These are phyloP conservation scores for Aspergillus heteromorphus DNA, from an alignment of 495 filamentous ascomycete genomes.

Conservation along the genomic window DNA sequence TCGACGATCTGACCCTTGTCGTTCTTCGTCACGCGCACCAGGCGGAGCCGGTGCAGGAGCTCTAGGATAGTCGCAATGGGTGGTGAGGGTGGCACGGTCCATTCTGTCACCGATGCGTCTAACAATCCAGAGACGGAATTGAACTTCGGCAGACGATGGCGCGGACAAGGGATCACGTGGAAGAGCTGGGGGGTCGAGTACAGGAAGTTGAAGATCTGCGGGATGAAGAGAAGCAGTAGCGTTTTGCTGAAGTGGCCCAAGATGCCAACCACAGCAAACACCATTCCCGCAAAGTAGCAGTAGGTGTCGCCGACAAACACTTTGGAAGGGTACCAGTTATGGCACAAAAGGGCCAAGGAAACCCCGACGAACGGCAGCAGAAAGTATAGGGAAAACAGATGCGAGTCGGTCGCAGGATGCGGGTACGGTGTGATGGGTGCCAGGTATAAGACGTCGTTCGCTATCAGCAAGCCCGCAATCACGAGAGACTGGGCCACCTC, in stretches of 20 bases:
- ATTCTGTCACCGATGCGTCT: slow-evolving; percentile 78
- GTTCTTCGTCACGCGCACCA: slow-evolving; percentile 62
- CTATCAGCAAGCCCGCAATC: slow-evolving; percentile 73
- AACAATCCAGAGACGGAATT: slow-evolving; percentile 76
- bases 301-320: slow-evolving; percentile 99
- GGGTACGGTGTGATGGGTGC: slow-evolving; percentile 62
- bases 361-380: slow-evolving; percentile 92
- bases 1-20: slow-evolving; percentile 66
- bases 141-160: slow-evolving; percentile 85
- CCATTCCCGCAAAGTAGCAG: slow-evolving; percentile 99
- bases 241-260: slow-evolving; percentile 98
- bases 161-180: slow-evolving; percentile 80
- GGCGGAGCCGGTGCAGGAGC: slow-evolving; percentile 54
- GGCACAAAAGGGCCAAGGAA: slow-evolving; percentile 74
- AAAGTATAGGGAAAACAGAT: slow-evolving; percentile 92
- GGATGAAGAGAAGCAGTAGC: slow-evolving; percentile 80
- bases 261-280: slow-evolving; percentile 95
- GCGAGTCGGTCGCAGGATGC: slow-evolving; percentile 91
- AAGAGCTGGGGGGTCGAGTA: slow-evolving; percentile 92
- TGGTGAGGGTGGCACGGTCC: slow-evolving; percentile 61
- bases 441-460: slow-evolving; percentile 81
- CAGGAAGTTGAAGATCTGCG: slow-evolving; percentile 93
- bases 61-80: slow-evolving; percentile 57
- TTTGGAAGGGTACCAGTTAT: slow-evolving; percentile 94
- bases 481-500: slow-evolving; percentile 92